Conservation (phyloP, 1,139 yeast genomes). For the Candida sp. region DNA sequence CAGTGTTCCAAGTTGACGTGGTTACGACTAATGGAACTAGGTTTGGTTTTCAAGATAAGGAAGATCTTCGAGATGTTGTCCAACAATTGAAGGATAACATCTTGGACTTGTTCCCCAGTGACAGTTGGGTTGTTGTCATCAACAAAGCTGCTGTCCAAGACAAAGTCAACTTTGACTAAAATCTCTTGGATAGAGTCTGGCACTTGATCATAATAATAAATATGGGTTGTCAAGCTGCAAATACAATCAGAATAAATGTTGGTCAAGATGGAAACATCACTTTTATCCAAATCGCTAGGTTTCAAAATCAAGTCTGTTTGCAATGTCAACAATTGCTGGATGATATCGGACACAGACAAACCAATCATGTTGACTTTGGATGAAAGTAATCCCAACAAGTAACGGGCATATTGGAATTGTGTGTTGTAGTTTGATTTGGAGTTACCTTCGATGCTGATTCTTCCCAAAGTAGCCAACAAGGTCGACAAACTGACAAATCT, state of each 20-base stretch:
- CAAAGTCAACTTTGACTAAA: constrained; percentile 41
- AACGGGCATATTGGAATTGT: constrained; percentile 55
- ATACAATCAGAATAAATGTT: constrained; percentile 50
- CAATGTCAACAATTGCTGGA: constrained; percentile 63
- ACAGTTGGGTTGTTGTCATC: constrained; percentile 13
- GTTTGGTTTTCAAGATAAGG: constrained; percentile 28
- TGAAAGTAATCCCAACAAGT: constrained; percentile 62
- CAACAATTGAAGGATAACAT: constrained; percentile 33
- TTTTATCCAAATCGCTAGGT: constrained; percentile 21
- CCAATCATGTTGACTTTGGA: constrained; percentile 89
- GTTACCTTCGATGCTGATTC: constrained; percentile 23
- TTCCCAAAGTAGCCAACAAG: constrained; percentile 35
- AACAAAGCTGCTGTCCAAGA: constrained; percentile 26
- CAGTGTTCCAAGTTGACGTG: constrained; percentile 48
- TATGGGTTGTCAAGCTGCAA: constrained; percentile 68
- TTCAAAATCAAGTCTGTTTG: constrained; percentile 54
- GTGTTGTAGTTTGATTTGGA: constrained; percentile 29
- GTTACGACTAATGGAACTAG: constrained; percentile 42
- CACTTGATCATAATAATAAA: constrained; percentile 79
- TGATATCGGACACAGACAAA: constrained; percentile 81
- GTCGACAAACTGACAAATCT: constrained; percentile 69
- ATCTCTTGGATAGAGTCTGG: constrained; percentile 74
- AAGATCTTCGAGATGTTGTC: constrained; percentile 39
- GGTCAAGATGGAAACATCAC: constrained; percentile 29
- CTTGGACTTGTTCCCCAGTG: constrained; percentile 22